These are phyloP conservation scores for Yarrowia sp. DNA, from an alignment of 805 yeast genomes.

Conservation along the genomic window DNA sequence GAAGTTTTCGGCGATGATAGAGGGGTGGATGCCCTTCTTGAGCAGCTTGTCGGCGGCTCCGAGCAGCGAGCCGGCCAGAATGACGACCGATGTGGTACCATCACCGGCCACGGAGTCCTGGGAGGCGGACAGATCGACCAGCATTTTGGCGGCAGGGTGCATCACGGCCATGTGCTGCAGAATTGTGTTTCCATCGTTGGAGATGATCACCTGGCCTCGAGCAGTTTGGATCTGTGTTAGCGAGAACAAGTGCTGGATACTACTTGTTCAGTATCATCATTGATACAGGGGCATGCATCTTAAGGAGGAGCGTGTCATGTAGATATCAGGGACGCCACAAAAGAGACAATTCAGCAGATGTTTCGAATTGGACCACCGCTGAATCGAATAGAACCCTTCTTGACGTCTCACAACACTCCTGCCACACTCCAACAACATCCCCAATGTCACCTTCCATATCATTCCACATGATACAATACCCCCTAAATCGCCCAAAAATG, in stretches of 20 bases:
- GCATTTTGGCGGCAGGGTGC: constrained; percentile 98
- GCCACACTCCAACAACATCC: background rate
- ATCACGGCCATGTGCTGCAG: constrained; percentile 96
- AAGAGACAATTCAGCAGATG: background rate
- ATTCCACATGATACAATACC: constrained; percentile 1
- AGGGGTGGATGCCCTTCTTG: constrained; percentile 91
- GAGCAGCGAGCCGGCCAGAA: constrained; percentile 88
- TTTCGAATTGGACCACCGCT: too few species aligned
- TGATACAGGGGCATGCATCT: too few species aligned
- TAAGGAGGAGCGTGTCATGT: background rate
- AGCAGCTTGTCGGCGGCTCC: constrained; percentile 94
- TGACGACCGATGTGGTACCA: constrained; percentile 97
- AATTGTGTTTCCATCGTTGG: constrained; percentile 98
- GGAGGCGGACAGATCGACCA: constrained; percentile 96
- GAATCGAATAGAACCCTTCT: too few species aligned
- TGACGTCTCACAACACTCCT: background rate
- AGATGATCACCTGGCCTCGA: constrained; percentile 88
- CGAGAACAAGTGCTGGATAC: background rate
- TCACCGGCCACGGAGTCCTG: constrained; percentile 99
- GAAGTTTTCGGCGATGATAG: constrained; percentile 90
- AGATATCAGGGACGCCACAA: too few species aligned
- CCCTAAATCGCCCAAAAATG: background rate
- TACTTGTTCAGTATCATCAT: too few species aligned
- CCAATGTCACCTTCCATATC: constrained; percentile 12
- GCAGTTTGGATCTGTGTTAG: constrained; percentile 67